Conservation (phyloP, 768 basidiomycete genomes). For the Agaricus sinodeliciosus region DNA sequence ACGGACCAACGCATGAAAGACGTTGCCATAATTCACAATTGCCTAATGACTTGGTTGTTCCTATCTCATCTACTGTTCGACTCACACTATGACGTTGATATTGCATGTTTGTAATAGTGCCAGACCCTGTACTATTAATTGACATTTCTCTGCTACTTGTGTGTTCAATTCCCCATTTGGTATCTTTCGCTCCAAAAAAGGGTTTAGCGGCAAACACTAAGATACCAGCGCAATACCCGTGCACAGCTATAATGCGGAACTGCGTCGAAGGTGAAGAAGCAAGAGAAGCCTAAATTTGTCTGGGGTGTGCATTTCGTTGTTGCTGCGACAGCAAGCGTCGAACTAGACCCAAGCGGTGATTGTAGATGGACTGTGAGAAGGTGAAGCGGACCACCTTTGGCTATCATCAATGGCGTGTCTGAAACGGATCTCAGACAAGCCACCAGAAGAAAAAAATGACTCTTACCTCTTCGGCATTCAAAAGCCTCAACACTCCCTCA, state of each 20-base stretch:
- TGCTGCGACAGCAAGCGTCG: no score
- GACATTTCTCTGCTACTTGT: not conserved
- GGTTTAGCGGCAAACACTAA: constrained; percentile 11
- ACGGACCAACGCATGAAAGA: not conserved
- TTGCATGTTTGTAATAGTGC: not conserved
- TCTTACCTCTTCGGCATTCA: constrained; percentile 63
- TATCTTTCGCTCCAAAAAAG: constrained; percentile 26
- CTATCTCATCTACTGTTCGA: not conserved
- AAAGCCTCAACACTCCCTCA: constrained; percentile 59
- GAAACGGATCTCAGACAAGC: constrained; percentile 6
- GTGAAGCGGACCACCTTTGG: no score
- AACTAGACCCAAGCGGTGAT: no score
- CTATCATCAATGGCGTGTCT: constrained; percentile 36
- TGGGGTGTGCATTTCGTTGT: not conserved
- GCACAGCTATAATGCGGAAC: not conserved
- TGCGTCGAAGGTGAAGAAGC: not conserved
- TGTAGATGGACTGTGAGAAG: no score
- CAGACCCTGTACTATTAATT: not conserved
- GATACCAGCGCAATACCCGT: not conserved
- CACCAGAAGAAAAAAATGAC: constrained; percentile 5
- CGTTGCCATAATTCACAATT: constrained; percentile 4
- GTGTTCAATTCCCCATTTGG: constrained; percentile 20
- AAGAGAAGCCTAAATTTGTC: not conserved
- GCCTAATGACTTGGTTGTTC: constrained; percentile 4
- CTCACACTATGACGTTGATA: constrained; percentile 3